Conservation (phyloP, 305 asterid genomes). For the Fraxinus angustifolia region DNA sequence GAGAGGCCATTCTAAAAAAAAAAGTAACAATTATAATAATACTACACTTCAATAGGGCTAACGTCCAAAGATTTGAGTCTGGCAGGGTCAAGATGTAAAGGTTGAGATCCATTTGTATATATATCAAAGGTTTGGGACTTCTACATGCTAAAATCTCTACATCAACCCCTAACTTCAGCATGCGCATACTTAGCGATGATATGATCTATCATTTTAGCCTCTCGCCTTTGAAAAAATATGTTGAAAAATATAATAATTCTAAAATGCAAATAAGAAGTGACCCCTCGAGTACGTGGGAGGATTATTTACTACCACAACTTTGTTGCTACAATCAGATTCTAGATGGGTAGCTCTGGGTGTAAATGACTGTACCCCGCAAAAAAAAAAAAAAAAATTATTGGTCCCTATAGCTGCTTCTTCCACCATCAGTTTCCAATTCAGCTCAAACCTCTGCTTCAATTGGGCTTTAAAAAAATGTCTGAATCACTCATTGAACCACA, state of each 20-base stretch:
- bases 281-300: background rate
- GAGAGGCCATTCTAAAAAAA: background rate
- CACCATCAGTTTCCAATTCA: background rate
- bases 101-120: background rate
- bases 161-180: background rate
- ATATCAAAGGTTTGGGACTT: background rate
- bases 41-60: background rate
- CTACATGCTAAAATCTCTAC: background rate
- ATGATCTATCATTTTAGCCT: background rate
- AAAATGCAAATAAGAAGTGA: background rate
- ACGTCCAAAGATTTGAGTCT: background rate
- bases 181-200: background rate
- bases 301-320: background rate
- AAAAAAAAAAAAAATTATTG: no score
- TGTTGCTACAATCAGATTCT: background rate
- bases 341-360: background rate
- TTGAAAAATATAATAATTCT: no score
- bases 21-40: background rate
- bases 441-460: background rate
- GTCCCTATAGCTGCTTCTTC: background rate
- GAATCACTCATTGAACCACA: conserved; percentile 10
- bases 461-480: conserved; percentile 9
- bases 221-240: background rate
- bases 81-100: background rate
- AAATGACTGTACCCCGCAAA: background rate